Percentiles rank a stretch among this genome's conserved stretches.
These are phyloP conservation scores for Tulasnella sp. DNA, from an alignment of 768 basidiomycete genomes.

Conservation along the genomic window DNA sequence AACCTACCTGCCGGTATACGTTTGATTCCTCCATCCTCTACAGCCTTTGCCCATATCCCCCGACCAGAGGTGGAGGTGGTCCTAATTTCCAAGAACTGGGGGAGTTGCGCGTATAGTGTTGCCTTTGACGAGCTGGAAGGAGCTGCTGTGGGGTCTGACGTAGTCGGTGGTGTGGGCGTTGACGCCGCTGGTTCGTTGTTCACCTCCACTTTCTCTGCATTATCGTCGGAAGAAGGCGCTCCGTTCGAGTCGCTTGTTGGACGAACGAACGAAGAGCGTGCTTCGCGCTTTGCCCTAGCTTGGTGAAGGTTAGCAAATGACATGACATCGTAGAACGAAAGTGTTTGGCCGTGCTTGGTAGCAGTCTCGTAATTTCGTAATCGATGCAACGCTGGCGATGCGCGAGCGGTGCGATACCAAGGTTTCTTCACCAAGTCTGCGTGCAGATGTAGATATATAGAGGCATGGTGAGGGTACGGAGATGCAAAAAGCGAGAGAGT, in stretches of 20 bases:
- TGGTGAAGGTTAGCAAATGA: slow-evolving; percentile 12
- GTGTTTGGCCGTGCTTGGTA: not conserved
- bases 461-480: not conserved
- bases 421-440: not conserved
- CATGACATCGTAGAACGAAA: slow-evolving; percentile 1
- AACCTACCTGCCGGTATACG: slow-evolving; percentile 18
- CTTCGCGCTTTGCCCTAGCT: not conserved
- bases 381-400: not conserved
- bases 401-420: not conserved
- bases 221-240: not conserved
- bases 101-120: slow-evolving; percentile 2
- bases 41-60: slow-evolving; percentile 21
- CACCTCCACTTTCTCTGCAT: not conserved
- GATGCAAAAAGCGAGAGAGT: not conserved
- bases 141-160: not conserved
- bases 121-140: not conserved
- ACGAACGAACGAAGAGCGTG: not conserved
- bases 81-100: slow-evolving; percentile 22
- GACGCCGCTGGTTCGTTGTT: not conserved
- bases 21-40: slow-evolving; percentile 8
- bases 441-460: slow-evolving; percentile 8
- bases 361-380: not conserved
- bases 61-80: slow-evolving; percentile 10
- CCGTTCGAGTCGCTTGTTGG: not conserved
- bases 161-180: not conserved